phyloP scores from a whole-genome alignment of 208 protist genomes.

The Crithidia acanthocephali region DNA sequence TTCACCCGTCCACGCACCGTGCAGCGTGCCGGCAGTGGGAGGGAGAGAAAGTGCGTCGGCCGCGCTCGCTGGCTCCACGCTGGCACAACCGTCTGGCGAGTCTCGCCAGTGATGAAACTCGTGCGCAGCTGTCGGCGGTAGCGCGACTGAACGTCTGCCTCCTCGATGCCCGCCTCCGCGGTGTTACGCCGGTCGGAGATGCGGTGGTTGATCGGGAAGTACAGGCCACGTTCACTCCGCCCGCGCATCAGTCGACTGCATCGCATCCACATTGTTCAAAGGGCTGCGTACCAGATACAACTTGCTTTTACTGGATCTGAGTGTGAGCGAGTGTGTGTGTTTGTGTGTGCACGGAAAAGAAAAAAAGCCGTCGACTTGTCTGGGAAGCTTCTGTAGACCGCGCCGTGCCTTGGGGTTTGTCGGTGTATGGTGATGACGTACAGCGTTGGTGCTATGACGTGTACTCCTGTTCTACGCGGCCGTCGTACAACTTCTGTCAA shows the following conservation, averaged over 20 bases:
- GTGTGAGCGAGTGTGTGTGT: too few relatives aligned
- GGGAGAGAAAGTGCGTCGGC: constrained; percentile 86
- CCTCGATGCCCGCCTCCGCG: constrained; percentile 35
- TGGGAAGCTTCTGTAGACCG: too few relatives aligned
- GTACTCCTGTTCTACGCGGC: too few relatives aligned
- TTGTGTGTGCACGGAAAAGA: background rate
- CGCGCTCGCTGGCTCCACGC: constrained; percentile 59
- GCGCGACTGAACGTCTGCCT: constrained; percentile 78
- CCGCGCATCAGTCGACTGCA: constrained; percentile 34
- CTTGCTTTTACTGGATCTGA: constrained; percentile 1
- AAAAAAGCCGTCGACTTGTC: too few relatives aligned
- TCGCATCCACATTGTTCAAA: constrained; percentile 37
- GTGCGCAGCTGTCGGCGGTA: constrained; percentile 82
- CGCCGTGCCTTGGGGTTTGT: too few relatives aligned
- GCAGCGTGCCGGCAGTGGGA: constrained; percentile 72
- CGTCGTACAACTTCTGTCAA: too few relatives aligned
- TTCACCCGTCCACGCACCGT: constrained; percentile 58
- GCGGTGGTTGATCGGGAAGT: constrained; percentile 91
- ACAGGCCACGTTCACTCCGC: constrained; percentile 69
- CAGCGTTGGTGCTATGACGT: too few relatives aligned
- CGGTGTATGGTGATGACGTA: too few relatives aligned
- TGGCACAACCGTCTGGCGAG: constrained; percentile 69
- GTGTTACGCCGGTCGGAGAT: constrained; percentile 75
- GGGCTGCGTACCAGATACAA: too few relatives aligned
- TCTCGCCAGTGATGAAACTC: constrained; percentile 78